Conservation (phyloP, 176 grass and related monocot species). For the Elaeis guineensis region DNA sequence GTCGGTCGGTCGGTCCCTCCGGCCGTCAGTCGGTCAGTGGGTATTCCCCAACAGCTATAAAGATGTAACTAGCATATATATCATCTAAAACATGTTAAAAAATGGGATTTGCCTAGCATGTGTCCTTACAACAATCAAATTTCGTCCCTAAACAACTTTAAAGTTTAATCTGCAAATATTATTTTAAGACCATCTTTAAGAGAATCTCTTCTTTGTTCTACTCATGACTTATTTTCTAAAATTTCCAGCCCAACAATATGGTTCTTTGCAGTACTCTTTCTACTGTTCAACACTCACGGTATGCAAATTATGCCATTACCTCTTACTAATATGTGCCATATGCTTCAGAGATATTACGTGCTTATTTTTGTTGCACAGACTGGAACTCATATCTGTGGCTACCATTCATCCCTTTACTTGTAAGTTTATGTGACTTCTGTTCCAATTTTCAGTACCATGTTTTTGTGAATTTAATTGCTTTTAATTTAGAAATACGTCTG, state of each 20-base stretch:
- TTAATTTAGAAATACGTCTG: no score
- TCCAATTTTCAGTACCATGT: no score
- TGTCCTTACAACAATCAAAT: no score
- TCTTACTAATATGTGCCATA: not conserved
- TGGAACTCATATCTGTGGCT: conserved; percentile 9
- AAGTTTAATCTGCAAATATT: not conserved
- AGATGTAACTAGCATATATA: no score
- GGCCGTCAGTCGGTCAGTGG: no score
- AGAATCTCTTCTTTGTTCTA: not conserved
- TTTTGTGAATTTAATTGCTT: not conserved
- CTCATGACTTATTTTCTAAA: not conserved
- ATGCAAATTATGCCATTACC: not conserved
- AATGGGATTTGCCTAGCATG: no score
- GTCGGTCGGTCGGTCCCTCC: no score
- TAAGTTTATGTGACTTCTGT: not conserved
- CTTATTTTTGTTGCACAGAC: not conserved
- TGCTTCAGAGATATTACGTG: not conserved
- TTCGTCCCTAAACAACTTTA: no score
- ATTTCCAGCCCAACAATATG: conserved; percentile 2
- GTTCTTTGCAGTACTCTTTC: conserved; percentile 4
- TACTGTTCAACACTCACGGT: conserved; percentile 17
- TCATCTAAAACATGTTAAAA: no score
- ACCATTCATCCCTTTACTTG: conserved; percentile 13
- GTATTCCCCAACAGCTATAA: no score
- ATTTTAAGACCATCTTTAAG: not conserved